Conservation (phyloP, 2,329 filamentous ascomycete genomes). For the Remersonia thermophila region DNA sequence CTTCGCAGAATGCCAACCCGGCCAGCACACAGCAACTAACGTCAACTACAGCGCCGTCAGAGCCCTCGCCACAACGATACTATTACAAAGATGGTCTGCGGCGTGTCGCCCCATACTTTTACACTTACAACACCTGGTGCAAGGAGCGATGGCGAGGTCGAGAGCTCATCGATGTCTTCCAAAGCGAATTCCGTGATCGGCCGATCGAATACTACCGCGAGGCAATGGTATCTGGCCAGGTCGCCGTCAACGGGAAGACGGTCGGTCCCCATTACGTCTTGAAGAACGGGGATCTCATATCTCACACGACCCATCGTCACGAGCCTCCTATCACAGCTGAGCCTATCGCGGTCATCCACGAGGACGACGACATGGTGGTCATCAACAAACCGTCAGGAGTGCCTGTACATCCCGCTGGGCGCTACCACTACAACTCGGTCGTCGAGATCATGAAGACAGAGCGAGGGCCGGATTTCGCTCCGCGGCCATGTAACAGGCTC, state of each 20-base stretch:
- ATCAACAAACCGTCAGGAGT: constrained; percentile 95
- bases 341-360: constrained; percentile 71
- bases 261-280: constrained; percentile 58
- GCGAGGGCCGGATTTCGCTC: constrained; percentile 40
- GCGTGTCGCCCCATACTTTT: constrained; percentile 77
- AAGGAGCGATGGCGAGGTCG: constrained; percentile 87
- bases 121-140: constrained; percentile 87
- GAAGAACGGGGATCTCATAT: constrained; percentile 81
- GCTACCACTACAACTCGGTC: constrained; percentile 92
- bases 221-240: constrained; percentile 68
- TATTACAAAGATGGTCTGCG: constrained; percentile 73
- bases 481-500: constrained; percentile 75
- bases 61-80: constrained; percentile 46
- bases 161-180: constrained; percentile 74
- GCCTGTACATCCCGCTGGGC: constrained; percentile 86
- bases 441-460: constrained; percentile 87
- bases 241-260: constrained; percentile 65
- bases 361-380: constrained; percentile 86
- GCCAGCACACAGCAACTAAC: constrained; percentile 18
- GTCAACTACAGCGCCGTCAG: constrained; percentile 16
- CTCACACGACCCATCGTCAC: constrained; percentile 87
- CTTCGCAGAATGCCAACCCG: constrained; percentile 1
- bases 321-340: constrained; percentile 83
- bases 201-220: constrained; percentile 75
- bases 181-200: constrained; percentile 82